phyloP scores from a whole-genome alignment of 2,329 filamentous ascomycete species.

The Escovopsis sp. region DNA sequence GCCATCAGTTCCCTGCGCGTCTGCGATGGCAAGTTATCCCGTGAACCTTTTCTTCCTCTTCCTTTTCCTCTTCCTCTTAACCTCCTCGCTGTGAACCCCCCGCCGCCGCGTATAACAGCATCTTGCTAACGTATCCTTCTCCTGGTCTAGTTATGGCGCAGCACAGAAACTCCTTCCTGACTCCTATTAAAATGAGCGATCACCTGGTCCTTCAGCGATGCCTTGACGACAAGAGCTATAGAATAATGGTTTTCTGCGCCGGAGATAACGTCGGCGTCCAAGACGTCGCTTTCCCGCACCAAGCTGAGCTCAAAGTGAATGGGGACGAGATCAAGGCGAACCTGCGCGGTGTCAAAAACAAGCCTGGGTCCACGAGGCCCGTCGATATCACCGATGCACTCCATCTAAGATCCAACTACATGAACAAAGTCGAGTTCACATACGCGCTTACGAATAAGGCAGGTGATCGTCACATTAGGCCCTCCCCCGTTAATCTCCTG shows the following conservation, averaged over 20 bases:
- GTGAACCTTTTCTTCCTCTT: background rate
- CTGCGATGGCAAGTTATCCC: constrained; percentile 51
- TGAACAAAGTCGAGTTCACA: constrained; percentile 69
- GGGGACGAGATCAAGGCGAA: constrained; percentile 83
- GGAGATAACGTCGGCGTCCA: constrained; percentile 46
- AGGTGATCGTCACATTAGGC: constrained; percentile 5
- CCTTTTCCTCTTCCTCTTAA: too few relatives aligned
- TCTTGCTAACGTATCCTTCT: background rate
- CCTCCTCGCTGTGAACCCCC: background rate
- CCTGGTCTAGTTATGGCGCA: constrained; percentile 35
- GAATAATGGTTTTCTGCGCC: constrained; percentile 75
- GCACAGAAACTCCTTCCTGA: constrained; percentile 32
- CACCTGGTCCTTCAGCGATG: constrained; percentile 40
- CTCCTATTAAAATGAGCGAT: constrained; percentile 34
- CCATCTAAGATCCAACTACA: constrained; percentile 53
- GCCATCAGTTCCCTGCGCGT: constrained; percentile 49
- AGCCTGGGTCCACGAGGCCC: constrained; percentile 84
- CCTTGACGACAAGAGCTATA: constrained; percentile 43
- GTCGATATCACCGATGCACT: constrained; percentile 76
- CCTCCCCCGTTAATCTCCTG: constrained; percentile 6
- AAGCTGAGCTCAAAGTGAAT: constrained; percentile 87
- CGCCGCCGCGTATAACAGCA: background rate
- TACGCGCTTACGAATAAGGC: constrained; percentile 85
- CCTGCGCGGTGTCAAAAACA: constrained; percentile 86
- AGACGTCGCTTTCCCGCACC: constrained; percentile 80